Evolutionary conservation across 306 rosid genomes (phyloP).

Genomic region (Vigna mungo): DNA sequence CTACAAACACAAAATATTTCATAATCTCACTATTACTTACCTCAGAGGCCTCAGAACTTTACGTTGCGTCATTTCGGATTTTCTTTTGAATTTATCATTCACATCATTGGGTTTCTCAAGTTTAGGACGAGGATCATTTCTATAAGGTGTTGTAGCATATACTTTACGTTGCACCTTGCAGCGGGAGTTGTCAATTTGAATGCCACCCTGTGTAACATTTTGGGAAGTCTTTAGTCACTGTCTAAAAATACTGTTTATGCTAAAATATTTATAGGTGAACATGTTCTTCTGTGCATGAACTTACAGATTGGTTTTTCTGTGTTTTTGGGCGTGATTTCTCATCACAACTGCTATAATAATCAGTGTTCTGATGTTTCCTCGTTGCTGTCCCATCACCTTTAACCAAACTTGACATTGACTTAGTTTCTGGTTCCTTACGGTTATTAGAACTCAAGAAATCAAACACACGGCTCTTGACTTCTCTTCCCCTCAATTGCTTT

Average conservation of each 20-base stretch:
- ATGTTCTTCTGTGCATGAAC: constrained; percentile 25
- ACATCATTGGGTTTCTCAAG: not conserved
- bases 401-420: constrained; percentile 43
- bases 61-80: constrained; percentile 47
- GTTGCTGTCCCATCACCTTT: constrained; percentile 49
- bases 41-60: constrained; percentile 46
- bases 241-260: not conserved
- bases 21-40: constrained; percentile 48
- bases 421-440: constrained; percentile 55
- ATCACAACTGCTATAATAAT: constrained; percentile 46
- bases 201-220: constrained; percentile 52
- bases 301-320: constrained; percentile 50
- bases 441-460: constrained; percentile 59
- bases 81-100: constrained; percentile 45
- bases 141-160: constrained; percentile 44
- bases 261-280: constrained; percentile 5
- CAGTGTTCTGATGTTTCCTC: constrained; percentile 46
- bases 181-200: constrained; percentile 36
- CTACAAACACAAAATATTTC: not conserved
- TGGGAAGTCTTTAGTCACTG: constrained; percentile 4
- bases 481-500: constrained; percentile 73
- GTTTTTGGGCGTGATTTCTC: constrained; percentile 44
- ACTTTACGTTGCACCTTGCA: constrained; percentile 44
- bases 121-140: too few relatives aligned
- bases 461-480: constrained; percentile 87